phyloP scores from a whole-genome alignment of 768 basidiomycete genomes.

The Glaciozyma antarctica region DNA sequence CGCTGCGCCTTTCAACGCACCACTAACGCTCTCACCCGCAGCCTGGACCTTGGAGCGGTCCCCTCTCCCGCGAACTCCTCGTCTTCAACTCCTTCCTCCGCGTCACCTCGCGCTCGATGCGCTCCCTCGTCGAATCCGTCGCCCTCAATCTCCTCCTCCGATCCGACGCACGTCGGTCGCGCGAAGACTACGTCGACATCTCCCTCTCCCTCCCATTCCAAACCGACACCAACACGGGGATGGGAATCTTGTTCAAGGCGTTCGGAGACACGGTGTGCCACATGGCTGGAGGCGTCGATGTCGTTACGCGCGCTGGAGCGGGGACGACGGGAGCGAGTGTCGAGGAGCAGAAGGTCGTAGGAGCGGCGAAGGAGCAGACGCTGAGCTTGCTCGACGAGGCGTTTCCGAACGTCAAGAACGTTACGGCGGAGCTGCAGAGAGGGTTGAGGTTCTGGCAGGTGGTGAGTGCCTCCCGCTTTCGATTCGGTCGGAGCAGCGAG shows the following conservation, averaged over 20 bases:
- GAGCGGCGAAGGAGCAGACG: constrained; percentile 66
- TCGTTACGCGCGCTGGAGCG: constrained; percentile 5
- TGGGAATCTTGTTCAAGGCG: constrained; percentile 93
- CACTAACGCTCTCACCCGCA: constrained; percentile 36
- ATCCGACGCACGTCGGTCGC: constrained; percentile 69
- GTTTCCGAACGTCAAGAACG: constrained; percentile 79
- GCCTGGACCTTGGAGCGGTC: constrained; percentile 89
- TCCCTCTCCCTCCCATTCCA: constrained; percentile 89
- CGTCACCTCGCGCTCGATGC: constrained; percentile 76
- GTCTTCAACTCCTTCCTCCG: constrained; percentile 98
- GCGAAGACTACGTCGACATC: constrained; percentile 88
- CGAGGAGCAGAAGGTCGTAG: constrained; percentile 65
- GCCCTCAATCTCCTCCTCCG: constrained; percentile 87
- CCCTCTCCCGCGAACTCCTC: constrained; percentile 86
- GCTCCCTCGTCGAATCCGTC: constrained; percentile 81
- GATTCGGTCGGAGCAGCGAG: neutral
- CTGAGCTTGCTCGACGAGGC: constrained; percentile 87
- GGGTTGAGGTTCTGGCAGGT: constrained; percentile 99
- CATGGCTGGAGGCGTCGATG: constrained; percentile 26
- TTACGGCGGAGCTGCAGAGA: constrained; percentile 80
- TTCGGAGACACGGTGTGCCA: constrained; percentile 32
- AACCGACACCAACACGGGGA: constrained; percentile 91
- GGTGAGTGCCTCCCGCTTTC: constrained; percentile 48
- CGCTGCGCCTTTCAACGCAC: neutral
- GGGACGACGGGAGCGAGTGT: constrained; percentile 53